These are phyloP conservation scores for Colletotrichum orchidophilum DNA, from an alignment of 2,329 filamentous ascomycete genomes.

Conservation along the genomic window DNA sequence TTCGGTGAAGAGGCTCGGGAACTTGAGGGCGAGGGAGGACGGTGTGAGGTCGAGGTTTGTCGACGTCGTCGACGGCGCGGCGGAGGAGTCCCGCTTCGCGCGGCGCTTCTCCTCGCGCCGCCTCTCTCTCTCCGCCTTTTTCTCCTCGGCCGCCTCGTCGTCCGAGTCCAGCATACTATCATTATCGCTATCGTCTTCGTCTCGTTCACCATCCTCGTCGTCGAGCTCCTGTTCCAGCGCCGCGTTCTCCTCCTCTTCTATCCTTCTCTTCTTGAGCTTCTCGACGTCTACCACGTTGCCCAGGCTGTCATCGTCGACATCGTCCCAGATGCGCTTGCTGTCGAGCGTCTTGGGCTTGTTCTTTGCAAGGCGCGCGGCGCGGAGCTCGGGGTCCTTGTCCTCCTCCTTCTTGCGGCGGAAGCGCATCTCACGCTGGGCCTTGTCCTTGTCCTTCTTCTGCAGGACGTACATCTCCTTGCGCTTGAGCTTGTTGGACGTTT, in stretches of 20 bases:
- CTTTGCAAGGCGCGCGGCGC: slow-evolving; percentile 75
- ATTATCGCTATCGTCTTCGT: slow-evolving; percentile 63
- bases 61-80: slow-evolving; percentile 68
- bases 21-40: slow-evolving; percentile 67
- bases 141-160: slow-evolving; percentile 56
- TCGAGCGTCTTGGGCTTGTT: slow-evolving; percentile 88
- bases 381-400: slow-evolving; percentile 80
- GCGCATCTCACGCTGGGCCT: slow-evolving; percentile 78
- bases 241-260: slow-evolving; percentile 62
- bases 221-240: slow-evolving; percentile 43
- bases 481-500: slow-evolving; percentile 79
- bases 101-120: slow-evolving; percentile 39
- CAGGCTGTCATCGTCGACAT: slow-evolving; percentile 69
- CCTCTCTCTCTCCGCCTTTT: slow-evolving; percentile 50
- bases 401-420: slow-evolving; percentile 86
- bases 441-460: slow-evolving; percentile 80
- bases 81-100: slow-evolving; percentile 58
- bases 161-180: slow-evolving; percentile 82
- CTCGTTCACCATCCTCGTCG: slow-evolving; percentile 52
- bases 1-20: slow-evolving; percentile 70
- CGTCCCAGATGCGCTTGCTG: slow-evolving; percentile 90
- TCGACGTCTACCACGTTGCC: slow-evolving; percentile 67
- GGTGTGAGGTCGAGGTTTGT: slow-evolving; percentile 73
- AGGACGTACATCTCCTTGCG: slow-evolving; percentile 82
- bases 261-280: slow-evolving; percentile 64